These are phyloP conservation scores for Volvariella surrecta DNA, from an alignment of 1,284 basidiomycete species.

Conservation along the genomic window DNA sequence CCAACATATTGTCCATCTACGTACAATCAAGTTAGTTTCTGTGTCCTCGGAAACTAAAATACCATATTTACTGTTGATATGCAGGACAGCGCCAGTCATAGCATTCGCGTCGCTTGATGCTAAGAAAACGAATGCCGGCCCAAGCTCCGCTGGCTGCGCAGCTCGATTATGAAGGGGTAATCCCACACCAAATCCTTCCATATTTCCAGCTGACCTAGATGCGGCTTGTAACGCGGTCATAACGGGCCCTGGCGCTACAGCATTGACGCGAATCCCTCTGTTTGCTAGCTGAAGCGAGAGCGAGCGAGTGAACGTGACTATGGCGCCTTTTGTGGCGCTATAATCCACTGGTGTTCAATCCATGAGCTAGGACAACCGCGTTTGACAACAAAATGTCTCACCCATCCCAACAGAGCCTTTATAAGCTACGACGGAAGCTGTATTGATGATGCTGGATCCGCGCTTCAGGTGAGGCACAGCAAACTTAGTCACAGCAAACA, in stretches of 20 bases:
- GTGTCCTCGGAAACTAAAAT: conserved; percentile 9
- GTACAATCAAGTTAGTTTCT: no score
- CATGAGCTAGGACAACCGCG: background rate
- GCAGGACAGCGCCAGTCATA: conserved; percentile 19
- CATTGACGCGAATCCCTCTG: conserved; percentile 51
- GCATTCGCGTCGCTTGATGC: conserved; percentile 31
- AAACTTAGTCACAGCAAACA: conserved; percentile 46
- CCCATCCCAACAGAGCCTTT: conserved; percentile 24
- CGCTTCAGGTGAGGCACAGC: conserved; percentile 53
- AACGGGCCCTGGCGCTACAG: conserved; percentile 45
- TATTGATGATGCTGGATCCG: conserved; percentile 56
- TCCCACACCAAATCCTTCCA: conserved; percentile 39
- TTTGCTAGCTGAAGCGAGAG: conserved; percentile 48
- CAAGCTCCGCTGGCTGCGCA: conserved; percentile 48
- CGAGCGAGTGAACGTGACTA: conserved; percentile 45
- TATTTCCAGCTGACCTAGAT: conserved; percentile 40
- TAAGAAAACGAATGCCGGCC: conserved; percentile 39
- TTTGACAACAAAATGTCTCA: conserved; percentile 2
- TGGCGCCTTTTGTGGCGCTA: conserved; percentile 49
- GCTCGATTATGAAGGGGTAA: conserved; percentile 39
- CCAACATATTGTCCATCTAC: no score
- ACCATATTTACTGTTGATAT: background rate
- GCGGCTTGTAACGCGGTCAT: conserved; percentile 47
- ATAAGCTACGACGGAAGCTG: conserved; percentile 54
- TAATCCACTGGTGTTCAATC: conserved; percentile 38